Base-by-base conservation (phyloP, 805 yeast genomes). In the Saturnispora galanensis region DNA sequence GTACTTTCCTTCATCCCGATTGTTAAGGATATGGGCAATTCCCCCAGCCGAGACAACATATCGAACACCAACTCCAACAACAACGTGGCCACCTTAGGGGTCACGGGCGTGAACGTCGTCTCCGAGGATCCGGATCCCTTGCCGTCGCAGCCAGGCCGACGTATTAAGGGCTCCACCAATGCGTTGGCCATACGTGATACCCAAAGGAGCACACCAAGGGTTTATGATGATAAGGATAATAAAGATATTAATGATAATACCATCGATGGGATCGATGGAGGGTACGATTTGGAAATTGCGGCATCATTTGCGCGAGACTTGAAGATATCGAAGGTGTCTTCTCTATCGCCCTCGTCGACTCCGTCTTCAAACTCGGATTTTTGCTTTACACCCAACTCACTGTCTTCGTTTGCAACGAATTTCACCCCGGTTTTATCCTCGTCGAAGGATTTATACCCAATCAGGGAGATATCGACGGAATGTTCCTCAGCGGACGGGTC, bases 241-340 rank as follows among this genome's bases (percentile, higher is more conserved):
- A 32, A 11, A 28, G 39, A 38, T 39, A 45, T 38, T 31, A 31
- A 10, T 13, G n/a, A 37, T 36, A 37, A 16, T 59, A 40, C 41
- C 32, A 29, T 34, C 42, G 31, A 21, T 21, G 26, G 26, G 26
- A 21, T 21, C 26, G 26, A 21, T 21, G 26, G 26, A 21, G 26
- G 42, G 15, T 58, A 55, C 44, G 71, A 68, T 45, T 52, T 69
- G 35, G 76, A 70, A 43, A 70, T 73, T 36, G 72, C 69, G 18
- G 67, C 64, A n/a, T 65, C 71, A 31, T 63, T 70, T 69, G 76
- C 77, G 2, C 59, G 56, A 40, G 59, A 72, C 17, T 49, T 59
- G 38, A 56, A 52, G 39, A 52, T 52, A 17, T 45, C 56, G 8
- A 46, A 50, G 32, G 42, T 40, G 35, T 36, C 47, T 31, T 31